Base-by-base conservation (phyloP, 129 eudicot genomes). In the Solidago caesia region DNA sequence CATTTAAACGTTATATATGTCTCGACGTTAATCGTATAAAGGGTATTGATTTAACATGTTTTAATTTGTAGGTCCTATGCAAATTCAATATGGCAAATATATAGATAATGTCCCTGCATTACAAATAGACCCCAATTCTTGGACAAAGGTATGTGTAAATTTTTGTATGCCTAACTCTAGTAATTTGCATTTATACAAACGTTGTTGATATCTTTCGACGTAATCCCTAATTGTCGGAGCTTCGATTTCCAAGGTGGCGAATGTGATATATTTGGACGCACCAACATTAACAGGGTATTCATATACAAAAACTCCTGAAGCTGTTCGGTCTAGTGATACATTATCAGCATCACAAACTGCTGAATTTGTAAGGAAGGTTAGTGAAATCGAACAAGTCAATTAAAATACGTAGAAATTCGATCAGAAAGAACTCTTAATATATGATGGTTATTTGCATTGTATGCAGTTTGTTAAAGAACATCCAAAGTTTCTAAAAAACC, bases 351-450 rank as follows among this genome's bases (percentile, higher is more conserved):
- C 33, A 67, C 79, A 67, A 53, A 67, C 77, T 0, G 75, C 76
- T 43, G 75, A 76, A 44, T 84, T 84, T 61, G 44, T 84, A 10
- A 59, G 71, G 57, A 84, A 84, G 87, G 87, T 83, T 9, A 8
- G 82, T 42, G 13, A 7, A 44, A 12, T 49, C 7, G 10, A 60
- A 8, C 5, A 12, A 15, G 41, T 27, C n/a, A 41, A 2, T 15
- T 56, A 21, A 45, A 14, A 5, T 14, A 39, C 6, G 4, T 5
- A 1, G 2, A 3, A 13, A 55, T 2, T 33, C 11, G 11, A 58
- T 29, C 39, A 1, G 5, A 44, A 44, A 9, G 29, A 11, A 7
- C 4, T 7, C 3, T 11, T 43, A 3, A 8, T 49, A 6, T n/a
- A 10, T 29, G 11, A 15, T 44, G 6, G 12, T 29, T 10, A 11